Evolutionary conservation across 345 rosid species (phyloP).

Genomic region (Eucalyptus marginata): DNA sequence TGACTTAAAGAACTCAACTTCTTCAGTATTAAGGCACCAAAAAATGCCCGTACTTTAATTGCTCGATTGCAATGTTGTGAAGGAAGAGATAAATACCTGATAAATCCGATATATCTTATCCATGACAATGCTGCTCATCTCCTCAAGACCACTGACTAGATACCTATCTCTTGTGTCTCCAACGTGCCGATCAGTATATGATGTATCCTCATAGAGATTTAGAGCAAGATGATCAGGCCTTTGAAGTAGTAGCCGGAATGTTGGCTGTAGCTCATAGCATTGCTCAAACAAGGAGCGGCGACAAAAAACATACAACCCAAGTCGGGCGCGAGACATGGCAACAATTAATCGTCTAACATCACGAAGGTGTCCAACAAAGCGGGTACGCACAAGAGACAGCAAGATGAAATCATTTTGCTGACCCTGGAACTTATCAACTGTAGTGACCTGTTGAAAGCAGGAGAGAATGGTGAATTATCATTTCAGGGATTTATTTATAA

Average conservation of each 20-base stretch:
- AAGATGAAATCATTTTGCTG: constrained; percentile 93
- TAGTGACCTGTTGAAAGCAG: constrained; percentile 42
- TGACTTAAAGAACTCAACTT: neutral
- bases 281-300: constrained; percentile 89
- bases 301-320: constrained; percentile 84
- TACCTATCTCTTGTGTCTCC: constrained; percentile 56
- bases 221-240: constrained; percentile 77
- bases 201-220: constrained; percentile 45
- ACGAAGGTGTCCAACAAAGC: constrained; percentile 96
- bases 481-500: neutral
- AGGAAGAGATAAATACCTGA: constrained; percentile 38
- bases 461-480: neutral
- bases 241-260: constrained; percentile 67
- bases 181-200: constrained; percentile 66
- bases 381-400: constrained; percentile 91
- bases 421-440: constrained; percentile 99
- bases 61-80: neutral
- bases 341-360: constrained; percentile 95
- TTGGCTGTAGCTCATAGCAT: constrained; percentile 94
- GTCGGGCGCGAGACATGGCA: constrained; percentile 98
- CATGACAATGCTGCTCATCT: constrained; percentile 58
- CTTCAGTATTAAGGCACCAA: neutral
- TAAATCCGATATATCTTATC: constrained; percentile 39
- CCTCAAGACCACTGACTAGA: constrained; percentile 55
- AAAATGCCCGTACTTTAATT: neutral